These are phyloP conservation scores for Pseudopyricularia cyperi DNA, from an alignment of 2,329 filamentous ascomycete genomes.

Conservation along the genomic window DNA sequence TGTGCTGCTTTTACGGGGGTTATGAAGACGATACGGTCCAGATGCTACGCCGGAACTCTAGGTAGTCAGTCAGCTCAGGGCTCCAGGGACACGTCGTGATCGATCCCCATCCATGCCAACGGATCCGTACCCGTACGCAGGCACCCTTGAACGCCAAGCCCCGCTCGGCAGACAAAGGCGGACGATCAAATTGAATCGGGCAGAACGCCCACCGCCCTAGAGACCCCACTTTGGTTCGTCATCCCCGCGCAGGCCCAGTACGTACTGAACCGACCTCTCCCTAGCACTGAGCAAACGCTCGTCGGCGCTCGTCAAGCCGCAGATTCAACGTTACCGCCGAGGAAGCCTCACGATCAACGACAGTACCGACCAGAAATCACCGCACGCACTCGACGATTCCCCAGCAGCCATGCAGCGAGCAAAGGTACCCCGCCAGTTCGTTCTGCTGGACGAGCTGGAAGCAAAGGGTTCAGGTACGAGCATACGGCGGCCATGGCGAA, in stretches of 20 bases:
- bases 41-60: background rate
- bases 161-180: background rate
- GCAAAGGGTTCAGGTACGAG: conserved; percentile 96
- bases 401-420: conserved; percentile 18
- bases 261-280: background rate
- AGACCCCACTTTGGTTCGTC: background rate
- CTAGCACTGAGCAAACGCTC: background rate
- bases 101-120: background rate
- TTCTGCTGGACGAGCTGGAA: conserved; percentile 91
- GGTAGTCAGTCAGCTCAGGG: background rate
- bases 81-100: background rate
- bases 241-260: background rate
- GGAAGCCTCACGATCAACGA: background rate
- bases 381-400: background rate
- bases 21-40: too few relatives aligned
- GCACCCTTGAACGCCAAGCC: background rate
- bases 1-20: background rate
- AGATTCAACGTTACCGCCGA: background rate
- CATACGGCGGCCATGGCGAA: conserved; percentile 25
- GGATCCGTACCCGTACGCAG: background rate
- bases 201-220: conserved; percentile 9
- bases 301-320: background rate
- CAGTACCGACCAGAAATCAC: background rate
- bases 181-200: conserved; percentile 8
- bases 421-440: conserved; percentile 86